Base-by-base conservation (phyloP, 192 early-diverging fungal species). In the Pilaira anomala region DNA sequence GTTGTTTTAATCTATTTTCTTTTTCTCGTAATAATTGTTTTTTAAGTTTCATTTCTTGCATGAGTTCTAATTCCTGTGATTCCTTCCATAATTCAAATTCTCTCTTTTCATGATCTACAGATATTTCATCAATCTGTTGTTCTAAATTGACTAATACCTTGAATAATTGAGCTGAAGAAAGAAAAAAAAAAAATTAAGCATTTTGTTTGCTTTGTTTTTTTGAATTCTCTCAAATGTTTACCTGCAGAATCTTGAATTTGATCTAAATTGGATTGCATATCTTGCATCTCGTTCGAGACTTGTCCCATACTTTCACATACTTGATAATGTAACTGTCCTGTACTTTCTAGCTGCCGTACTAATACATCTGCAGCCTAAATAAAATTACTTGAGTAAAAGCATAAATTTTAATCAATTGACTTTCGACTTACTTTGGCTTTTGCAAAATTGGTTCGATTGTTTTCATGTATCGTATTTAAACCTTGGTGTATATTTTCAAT, bases 31-130 rank as follows among this genome's bases (percentile, higher is more conserved):
- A 18, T 36, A 14, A 22, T 28, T 16, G 36, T 44, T 19, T 65
- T 33, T 60, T 71, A 2, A 29, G 29, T n/a, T 59, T 25, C 16
- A 54, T 57, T 26, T 71, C 42, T 28, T 42, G 11, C 19, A 45
- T 29, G 8, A 61, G 21, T 5, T 42, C 39, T 8, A 13, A 28
- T 41, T 68, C 65, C 28, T 68, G 54, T 28, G 58, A 13, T 9
- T 44, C 16, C 19, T 67, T 73, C 71, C 71, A 73, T 33, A 29
- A 44, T 26, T 68, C 60, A 49, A 73, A 73, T 26, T 63, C 28
- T 0, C 42, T 18, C 21, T 36, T 28, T 28, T 73, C 71, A 12
- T 56, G n/a, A 4, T 68, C 56, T 7, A 67, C 21, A 3, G 60
- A 51, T 1, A 51, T 55, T 2, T 57, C 26, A 12, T 68, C 56